Base-by-base conservation (phyloP, 148 eudicot species). In the Rheum nobile region DNA sequence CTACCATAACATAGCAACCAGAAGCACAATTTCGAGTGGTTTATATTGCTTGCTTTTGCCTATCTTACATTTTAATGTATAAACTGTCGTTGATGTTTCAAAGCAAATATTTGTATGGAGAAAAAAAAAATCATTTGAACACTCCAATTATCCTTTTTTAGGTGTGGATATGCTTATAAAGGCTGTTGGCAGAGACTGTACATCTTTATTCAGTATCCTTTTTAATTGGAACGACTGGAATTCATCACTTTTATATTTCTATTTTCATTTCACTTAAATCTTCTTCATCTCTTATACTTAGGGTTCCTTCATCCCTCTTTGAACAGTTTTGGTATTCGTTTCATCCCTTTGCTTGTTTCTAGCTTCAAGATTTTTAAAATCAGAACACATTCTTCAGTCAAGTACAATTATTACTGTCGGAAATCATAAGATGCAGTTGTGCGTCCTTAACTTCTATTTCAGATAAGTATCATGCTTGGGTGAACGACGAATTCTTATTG, bases 381-480 rank as follows among this genome's bases (percentile, higher is more conserved):
- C 34, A 57, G 71, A 19, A 31, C 71, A 32, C 71, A 13, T 67
- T 13, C 71, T 67, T 13, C 39, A 31, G n/a, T 7, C 24, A 4
- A 38, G 42, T 34, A 17, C 14, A 6, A 1, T 38, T 32, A 4
- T 34, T 35, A 8, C 43, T 17, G 9, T 50, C 5, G 11, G 44
- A 34, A 68, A 9, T 31, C 71, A 14, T 14, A 35, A 35, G 71
- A 34, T 72, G 63, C n/a, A 26, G 50, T 72, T 14, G 31, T 78
- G 87, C 93, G 2, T n/a, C n/a, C n/a, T 88, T 86, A 74, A 87
- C 43, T 22, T 34, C 24, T 39, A 72, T 21, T 42, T 65, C 79
- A 95, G 96, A 91, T 78, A 95, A 95, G 75, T 87, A 91, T 82
- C 98, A 95, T 75, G 91, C 98, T 70, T 95, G 98, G 98, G 98